Evolutionary conservation across 2,329 filamentous ascomycete genomes (phyloP), one percentile per base, ranked within the genome.

Genomic region (Cercospora citrullina): DNA sequence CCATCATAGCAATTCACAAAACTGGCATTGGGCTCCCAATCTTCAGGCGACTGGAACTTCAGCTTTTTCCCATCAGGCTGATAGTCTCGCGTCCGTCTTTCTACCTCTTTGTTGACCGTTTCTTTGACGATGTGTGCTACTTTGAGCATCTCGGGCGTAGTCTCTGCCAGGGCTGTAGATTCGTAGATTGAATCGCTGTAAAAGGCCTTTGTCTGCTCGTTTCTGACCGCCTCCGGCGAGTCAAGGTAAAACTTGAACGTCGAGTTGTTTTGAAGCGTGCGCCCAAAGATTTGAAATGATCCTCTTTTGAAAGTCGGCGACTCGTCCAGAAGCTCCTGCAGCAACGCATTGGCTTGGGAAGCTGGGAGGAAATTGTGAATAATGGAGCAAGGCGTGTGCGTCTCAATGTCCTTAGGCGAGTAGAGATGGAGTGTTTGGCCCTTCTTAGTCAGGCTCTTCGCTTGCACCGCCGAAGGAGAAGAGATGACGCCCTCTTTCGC

Each of bases 1-100:
- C 94, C 94, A 73, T 90, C 84, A 78, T 99, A 99, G 81, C 93
- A 96, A 78, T 99, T 99, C 16, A 96, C 94, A 75, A 97, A 94
- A 0, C 94, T 93, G 0, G 93, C 92, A 76, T 98, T 98, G 9
- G 94, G 92, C 8, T 83, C 82, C 94, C 94, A 98, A 0, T 85
- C 80, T 0, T 86, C 79, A 0, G 92, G 86, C 0, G 90, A 91
- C 75, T 97, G 94, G 73, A 91, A 89, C 72, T 85, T 89, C 30
- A 97, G 85, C 78, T 94, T 96, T 77, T 87, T 84, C 12, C 89
- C 88, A 18, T 81, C 82, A 0, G 91, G 90, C 68, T 95, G 92
- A 64, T 85, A 85, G 3, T 86, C 84, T 59, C 81, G 81, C 68
- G 94, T 95, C 7, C 93, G 89, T 6, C 84, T 82, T 64, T 86